Evolutionary conservation across 805 yeast species (phyloP).

Genomic region (Hanseniaspora taiwanica): DNA sequence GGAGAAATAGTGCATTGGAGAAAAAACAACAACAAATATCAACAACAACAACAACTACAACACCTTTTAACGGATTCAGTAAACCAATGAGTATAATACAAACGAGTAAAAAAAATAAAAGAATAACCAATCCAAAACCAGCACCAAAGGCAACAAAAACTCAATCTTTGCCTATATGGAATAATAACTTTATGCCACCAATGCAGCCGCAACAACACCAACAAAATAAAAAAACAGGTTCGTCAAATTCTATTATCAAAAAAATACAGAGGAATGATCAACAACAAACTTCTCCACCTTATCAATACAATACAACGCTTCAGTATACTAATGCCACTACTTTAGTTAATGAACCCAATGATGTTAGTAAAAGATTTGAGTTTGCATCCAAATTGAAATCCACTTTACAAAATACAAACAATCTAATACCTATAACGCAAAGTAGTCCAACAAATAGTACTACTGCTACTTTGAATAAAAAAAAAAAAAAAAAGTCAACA

Average conservation of each 20-base stretch:
- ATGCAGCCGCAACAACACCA: no score
- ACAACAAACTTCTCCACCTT: slow-evolving; percentile 3
- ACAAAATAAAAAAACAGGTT: slow-evolving; percentile 8
- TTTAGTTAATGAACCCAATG: no score
- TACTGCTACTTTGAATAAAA: not conserved
- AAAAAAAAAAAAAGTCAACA: not conserved
- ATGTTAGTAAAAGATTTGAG: not conserved
- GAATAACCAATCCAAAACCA: slow-evolving; percentile 30
- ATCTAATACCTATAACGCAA: not conserved
- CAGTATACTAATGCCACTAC: no score
- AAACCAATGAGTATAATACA: not conserved
- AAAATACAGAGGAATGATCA: slow-evolving; percentile 23
- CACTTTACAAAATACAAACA: not conserved
- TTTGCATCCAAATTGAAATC: not conserved
- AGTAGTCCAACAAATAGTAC: not conserved
- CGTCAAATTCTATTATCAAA: slow-evolving; percentile 19
- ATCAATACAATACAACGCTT: no score
- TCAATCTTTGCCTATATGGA: slow-evolving; percentile 30
- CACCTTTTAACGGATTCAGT: not conserved
- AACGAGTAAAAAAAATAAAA: slow-evolving; percentile 10
- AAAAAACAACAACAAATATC: no score
- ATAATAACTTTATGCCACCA: slow-evolving; percentile 2
- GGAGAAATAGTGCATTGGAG: not conserved
- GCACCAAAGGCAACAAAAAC: slow-evolving; percentile 36
- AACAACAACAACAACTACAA: not conserved